phyloP scores from a whole-genome alignment of 1,284 basidiomycete genomes.

The Ustilago nuda region DNA sequence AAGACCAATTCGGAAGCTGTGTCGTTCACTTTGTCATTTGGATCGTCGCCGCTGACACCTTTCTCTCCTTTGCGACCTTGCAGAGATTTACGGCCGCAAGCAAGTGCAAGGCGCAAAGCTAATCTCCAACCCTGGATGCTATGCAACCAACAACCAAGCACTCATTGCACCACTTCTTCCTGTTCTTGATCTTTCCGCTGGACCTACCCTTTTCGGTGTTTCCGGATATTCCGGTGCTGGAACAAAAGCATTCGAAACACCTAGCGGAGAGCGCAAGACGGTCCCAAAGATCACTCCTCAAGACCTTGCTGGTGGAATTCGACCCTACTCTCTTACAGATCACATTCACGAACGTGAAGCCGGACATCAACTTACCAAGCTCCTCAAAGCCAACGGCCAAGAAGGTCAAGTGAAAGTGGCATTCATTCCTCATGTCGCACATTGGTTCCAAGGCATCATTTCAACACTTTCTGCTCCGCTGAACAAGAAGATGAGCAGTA shows the following conservation, averaged over 20 bases:
- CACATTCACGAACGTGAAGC: conserved; percentile 99
- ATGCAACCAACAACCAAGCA: conserved; percentile 91
- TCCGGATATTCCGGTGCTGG: conserved; percentile 96
- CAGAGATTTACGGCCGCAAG: conserved; percentile 89
- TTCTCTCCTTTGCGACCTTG: not conserved
- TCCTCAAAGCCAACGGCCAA: conserved; percentile 66
- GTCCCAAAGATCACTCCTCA: conserved; percentile 84
- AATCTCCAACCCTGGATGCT: conserved; percentile 97
- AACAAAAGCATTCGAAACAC: conserved; percentile 75
- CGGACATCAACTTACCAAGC: conserved; percentile 79
- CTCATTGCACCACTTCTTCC: conserved; percentile 91
- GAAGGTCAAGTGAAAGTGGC: conserved; percentile 75
- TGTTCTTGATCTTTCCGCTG: conserved; percentile 20
- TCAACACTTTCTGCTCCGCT: conserved; percentile 86
- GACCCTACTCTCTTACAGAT: conserved; percentile 90
- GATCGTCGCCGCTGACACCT: not conserved
- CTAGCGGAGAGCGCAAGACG: conserved; percentile 70
- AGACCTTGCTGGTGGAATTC: conserved; percentile 80
- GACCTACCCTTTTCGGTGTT: conserved; percentile 83
- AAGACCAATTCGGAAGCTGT: not conserved
- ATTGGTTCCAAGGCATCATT: conserved; percentile 97
- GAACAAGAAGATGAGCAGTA: conserved; percentile 75
- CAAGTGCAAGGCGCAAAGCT: conserved; percentile 79
- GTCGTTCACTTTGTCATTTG: not conserved
- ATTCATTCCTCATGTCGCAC: conserved; percentile 87